Base-by-base conservation (phyloP, 2,329 filamentous ascomycete species). In the Colletotrichum musicola region DNA sequence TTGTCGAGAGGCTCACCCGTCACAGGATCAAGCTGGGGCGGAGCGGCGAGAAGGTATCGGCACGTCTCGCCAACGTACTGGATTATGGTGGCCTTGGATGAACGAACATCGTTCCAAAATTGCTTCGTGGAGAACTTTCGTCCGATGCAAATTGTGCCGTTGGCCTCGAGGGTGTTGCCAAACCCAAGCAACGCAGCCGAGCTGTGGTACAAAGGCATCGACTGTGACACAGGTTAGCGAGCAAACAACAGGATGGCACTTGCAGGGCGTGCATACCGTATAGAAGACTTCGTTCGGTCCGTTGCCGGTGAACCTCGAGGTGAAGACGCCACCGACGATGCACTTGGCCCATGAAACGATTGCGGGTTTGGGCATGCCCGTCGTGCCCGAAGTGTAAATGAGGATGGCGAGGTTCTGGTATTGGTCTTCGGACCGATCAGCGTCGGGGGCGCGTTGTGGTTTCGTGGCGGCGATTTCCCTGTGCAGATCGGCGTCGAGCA, bases 21-120 rank as follows among this genome's bases (percentile, higher is more conserved):
- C 6, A 76, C 77, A 0, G 90, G 84, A 72, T 94, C 90, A 27
- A 84, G 78, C 63, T 91, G 85, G 0, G 88, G 83, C 2, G 91
- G 87, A 0, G 89, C 88, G 0, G 92, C 86, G 12, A 97, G 85
- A 4, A 97, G 86, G 77, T 97, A 97, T 6, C 94, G 90, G 71
- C 93, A 91, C 0, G 93, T 95, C 79, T 97, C 94, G 60, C 94
- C 94, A 14, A 97, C 94, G 76, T 97, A 97, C 77, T 97, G 93
- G 70, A 97, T 91, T 4, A 90, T 85, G 1, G 92, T 96, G 20
- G 93, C 91, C 9, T 90, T 82, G 56, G 87, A 88, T 51, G 86
- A 85, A n/a, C 92, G 87, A 16, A 91, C 91, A 62, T 95, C 92
- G 16, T 88, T 82, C 91, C 93, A 96, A 80, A 95, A 96, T 1